phyloP scores from a whole-genome alignment of 305 asterid species.

The Plantago coronopus region DNA sequence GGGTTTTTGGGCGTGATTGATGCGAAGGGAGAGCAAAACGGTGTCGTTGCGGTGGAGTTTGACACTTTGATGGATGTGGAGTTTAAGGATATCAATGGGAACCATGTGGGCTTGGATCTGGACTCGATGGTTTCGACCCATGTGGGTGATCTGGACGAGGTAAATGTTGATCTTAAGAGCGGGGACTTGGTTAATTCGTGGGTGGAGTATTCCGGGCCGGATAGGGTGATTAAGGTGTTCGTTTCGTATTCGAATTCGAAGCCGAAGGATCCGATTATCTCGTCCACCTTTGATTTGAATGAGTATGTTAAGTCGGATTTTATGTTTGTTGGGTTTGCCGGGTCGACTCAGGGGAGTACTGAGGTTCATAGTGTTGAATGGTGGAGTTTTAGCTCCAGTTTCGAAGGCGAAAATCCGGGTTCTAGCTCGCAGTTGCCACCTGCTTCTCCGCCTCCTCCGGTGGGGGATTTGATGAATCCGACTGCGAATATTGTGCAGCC shows the following conservation, averaged over 20 bases:
- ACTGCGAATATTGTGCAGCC: constrained; percentile 34
- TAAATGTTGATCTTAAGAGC: constrained; percentile 59
- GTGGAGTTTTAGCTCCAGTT: constrained; percentile 85
- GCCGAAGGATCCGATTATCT: constrained; percentile 60
- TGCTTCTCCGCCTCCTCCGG: constrained; percentile 60
- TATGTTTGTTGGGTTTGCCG: constrained; percentile 76
- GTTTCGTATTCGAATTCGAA: constrained; percentile 59
- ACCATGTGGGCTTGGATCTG: constrained; percentile 89
- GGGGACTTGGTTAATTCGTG: constrained; percentile 76
- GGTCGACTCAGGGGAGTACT: constrained; percentile 95
- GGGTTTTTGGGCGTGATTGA: constrained; percentile 66
- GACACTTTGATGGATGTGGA: constrained; percentile 86
- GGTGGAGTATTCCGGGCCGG: constrained; percentile 74
- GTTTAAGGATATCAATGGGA: constrained; percentile 74
- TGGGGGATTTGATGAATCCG: constrained; percentile 42
- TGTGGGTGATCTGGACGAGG: constrained; percentile 42
- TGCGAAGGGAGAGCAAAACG: constrained; percentile 38
- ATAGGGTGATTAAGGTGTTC: constrained; percentile 40
- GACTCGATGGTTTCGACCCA: constrained; percentile 59
- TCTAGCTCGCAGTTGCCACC: constrained; percentile 32
- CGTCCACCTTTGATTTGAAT: constrained; percentile 50
- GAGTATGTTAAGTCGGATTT: constrained; percentile 43
- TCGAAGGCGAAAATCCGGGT: constrained; percentile 31
- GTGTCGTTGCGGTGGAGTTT: constrained; percentile 81
- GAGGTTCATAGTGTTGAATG: constrained; percentile 73